Base-by-base conservation (phyloP, 2,329 filamentous ascomycete genomes). In the Trichophyton mentagrophytes region DNA sequence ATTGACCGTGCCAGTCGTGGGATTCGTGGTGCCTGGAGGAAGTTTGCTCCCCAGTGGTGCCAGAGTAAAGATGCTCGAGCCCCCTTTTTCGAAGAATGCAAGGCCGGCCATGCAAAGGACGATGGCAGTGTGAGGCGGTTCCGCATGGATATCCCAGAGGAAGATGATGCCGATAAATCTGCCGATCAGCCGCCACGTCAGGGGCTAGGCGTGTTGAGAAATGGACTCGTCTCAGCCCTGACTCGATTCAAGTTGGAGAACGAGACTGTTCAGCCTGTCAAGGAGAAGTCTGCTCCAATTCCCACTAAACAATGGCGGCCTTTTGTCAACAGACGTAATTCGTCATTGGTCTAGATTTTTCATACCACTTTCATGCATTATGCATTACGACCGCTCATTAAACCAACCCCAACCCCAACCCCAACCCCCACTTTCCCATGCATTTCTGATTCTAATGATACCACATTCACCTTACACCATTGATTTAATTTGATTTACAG, bases 81-180 rank as follows among this genome's bases (percentile, higher is more conserved):
- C 3, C 74, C 71, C 0, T 78, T 78, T 63, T 78, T 75, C 59
- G 73, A 76, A 57, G 72, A 74, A 55, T 70, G 64, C 1, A 70
- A 69, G 36, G 62, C 66, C 36, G 71, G 72, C 1, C 73, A 73
- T 51, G 68, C 66, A 1, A 69, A 70, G 47, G 73, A 75, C n/a
- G 74, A 75, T 59, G 74, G 74, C 3, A 77, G 75, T 33, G 75
- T 77, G 8, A 68, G 76, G n/a, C 67, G 76, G 30, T 77, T 78
- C 62, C 68, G 76, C 17, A 73, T 78, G 73, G 73, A 76, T 66
- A 61, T 76, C 3, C 69, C 73, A 7, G 72, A 47, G 20, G 44
- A 47, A 25, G 44, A 47, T 2, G 44, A 25, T 1, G 9, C 17
- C 7, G 44, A 47, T 20, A 20, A 7, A 22, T 4, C 2, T 9